Conservation (phyloP, 768 basidiomycete genomes). For the Psilocybe azurescens region DNA sequence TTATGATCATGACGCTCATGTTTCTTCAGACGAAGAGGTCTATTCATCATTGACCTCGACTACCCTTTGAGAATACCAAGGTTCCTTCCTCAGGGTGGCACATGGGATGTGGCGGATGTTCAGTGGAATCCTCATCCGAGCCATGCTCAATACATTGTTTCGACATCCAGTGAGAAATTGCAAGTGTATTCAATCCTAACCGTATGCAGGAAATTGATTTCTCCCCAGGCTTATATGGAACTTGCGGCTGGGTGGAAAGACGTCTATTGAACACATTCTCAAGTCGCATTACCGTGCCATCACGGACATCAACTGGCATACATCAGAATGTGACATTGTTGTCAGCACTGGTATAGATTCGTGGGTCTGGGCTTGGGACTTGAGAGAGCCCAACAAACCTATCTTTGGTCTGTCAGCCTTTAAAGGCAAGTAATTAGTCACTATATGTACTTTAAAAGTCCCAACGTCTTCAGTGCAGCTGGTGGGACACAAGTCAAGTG, state of each 20-base stretch:
- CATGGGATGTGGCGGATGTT: slow-evolving; percentile 94
- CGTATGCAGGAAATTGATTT: slow-evolving; percentile 4
- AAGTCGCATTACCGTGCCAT: slow-evolving; percentile 94
- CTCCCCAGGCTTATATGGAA: slow-evolving; percentile 88
- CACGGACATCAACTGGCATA: slow-evolving; percentile 98
- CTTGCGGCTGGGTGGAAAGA: slow-evolving; percentile 71
- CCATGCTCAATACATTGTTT: slow-evolving; percentile 81
- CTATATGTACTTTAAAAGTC: neutral
- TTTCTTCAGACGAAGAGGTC: slow-evolving; percentile 70
- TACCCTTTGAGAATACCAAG: slow-evolving; percentile 86
- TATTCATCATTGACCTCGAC: slow-evolving; percentile 95
- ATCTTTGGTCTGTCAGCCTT: slow-evolving; percentile 69
- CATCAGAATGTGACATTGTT: slow-evolving; percentile 81
- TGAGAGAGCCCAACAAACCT: slow-evolving; percentile 72
- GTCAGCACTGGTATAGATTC: slow-evolving; percentile 93
- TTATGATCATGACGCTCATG: neutral
- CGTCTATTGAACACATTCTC: slow-evolving; percentile 83
- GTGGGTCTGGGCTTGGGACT: slow-evolving; percentile 95
- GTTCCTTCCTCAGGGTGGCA: slow-evolving; percentile 95
- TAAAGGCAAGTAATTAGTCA: slow-evolving; percentile 35
- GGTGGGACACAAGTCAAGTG: slow-evolving; percentile 97
- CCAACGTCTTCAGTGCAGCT: slow-evolving; percentile 42
- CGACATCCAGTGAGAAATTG: slow-evolving; percentile 90
- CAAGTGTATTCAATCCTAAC: slow-evolving; percentile 37
- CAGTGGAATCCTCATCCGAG: slow-evolving; percentile 90